These are phyloP conservation scores for Cyclotella cryptica DNA, from an alignment of 108 stramenopile genomes.

Conservation along the genomic window DNA sequence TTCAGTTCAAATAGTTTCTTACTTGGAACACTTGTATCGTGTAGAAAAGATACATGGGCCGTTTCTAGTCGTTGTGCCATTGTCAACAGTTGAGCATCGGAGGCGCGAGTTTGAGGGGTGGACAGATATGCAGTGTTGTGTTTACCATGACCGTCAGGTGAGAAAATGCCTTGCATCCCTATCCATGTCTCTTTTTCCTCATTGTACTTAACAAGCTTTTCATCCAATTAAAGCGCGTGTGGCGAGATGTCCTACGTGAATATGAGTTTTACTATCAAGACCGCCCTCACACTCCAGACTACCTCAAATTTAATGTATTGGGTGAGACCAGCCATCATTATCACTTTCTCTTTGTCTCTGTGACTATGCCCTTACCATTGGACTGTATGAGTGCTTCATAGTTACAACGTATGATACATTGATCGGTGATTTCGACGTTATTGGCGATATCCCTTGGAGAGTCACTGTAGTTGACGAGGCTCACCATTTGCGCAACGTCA, in stretches of 20 bases:
- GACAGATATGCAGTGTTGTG: conserved; percentile 96
- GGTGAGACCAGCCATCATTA: neutral
- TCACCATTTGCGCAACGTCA: conserved; percentile 93
- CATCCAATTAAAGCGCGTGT: conserved; percentile 57
- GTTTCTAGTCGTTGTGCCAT: conserved; percentile 95
- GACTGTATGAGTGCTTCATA: neutral
- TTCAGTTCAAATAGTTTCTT: conserved; percentile 94
- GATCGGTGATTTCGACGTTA: conserved; percentile 89
- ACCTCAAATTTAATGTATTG: conserved; percentile 94
- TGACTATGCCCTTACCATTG: neutral
- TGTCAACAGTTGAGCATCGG: conserved; percentile 99
- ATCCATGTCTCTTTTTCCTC: neutral
- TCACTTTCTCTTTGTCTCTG: too few relatives aligned
- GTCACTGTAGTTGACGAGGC: conserved; percentile 97
- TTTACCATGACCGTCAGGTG: conserved; percentile 93
- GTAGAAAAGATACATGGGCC: conserved; percentile 94
- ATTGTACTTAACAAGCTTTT: neutral
- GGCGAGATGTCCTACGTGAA: conserved; percentile 96
- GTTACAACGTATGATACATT: conserved; percentile 96
- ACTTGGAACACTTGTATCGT: conserved; percentile 92
- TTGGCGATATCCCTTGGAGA: conserved; percentile 90
- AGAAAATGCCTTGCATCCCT: neutral
- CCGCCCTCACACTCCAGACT: conserved; percentile 95
- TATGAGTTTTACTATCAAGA: conserved; percentile 98
- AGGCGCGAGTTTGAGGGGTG: conserved; percentile 96